Base-by-base conservation (phyloP, 352 stramenopile genomes). In the Phytophthora melonis region DNA sequence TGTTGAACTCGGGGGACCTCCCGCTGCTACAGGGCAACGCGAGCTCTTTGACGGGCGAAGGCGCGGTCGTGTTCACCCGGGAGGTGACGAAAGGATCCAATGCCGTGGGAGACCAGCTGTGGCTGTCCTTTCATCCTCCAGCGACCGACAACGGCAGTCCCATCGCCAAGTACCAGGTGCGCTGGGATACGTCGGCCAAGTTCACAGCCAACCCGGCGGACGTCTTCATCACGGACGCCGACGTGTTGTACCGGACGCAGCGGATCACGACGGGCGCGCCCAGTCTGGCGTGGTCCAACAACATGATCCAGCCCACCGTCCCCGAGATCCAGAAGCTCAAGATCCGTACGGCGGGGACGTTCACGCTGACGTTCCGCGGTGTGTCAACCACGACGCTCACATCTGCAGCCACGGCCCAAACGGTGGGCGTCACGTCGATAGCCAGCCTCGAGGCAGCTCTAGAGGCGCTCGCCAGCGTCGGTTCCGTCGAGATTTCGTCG, bases 31-130 rank as follows among this genome's bases (percentile, higher is more conserved):
- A 70, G 32, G 67, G 66, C 23, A 86, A 86, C 36, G 52, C 59
- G 0, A 72, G 58, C 11, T 16, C 27, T 4, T 49, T 95, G 0
- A 82, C 71, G 0, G 88, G 86, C 16, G 69, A 81, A 13, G 81
- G 82, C 0, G 71, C 82, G 16, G 71, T 93, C 0, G 80, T 80
- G 1, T 81, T 79, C 39, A 84, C 76, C 10, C 70, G 73, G 5
- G 86, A 93, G 55, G n/a, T 93, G 1, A 62, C 54, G 0, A 93
- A 93, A 57, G 89, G 89, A 3, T 93, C 88, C 0, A 91, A 90
- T 30, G 87, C 87, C 3, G 84, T 92, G 0, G 88, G 87, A 0
- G 76, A 92, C 39, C 86, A 91, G 65, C 74, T 95, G 10, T 94
- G 87, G 87, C 60, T 95, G 1, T 95, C 86, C 1, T 95, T 1